phyloP scores from a whole-genome alignment of 2,329 filamentous ascomycete genomes.

The Nemania serpens region DNA sequence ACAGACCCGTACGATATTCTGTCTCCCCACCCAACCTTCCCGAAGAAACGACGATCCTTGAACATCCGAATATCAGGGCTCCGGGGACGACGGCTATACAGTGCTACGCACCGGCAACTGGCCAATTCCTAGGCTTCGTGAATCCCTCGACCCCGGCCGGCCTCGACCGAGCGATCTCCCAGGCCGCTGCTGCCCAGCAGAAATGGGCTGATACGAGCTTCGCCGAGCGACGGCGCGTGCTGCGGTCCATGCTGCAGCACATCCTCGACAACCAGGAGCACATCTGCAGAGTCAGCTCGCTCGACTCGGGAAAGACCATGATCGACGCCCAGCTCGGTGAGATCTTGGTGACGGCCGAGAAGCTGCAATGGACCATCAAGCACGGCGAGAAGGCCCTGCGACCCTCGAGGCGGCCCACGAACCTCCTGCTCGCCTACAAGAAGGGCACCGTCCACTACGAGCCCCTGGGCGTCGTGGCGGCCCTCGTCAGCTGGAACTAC shows the following conservation, averaged over 20 bases:
- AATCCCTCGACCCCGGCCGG: constrained; percentile 76
- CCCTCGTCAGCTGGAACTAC: constrained; percentile 96
- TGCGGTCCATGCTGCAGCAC: constrained; percentile 80
- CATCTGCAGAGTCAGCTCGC: constrained; percentile 82
- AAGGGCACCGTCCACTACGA: constrained; percentile 88
- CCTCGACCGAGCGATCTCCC: constrained; percentile 78
- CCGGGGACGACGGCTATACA: constrained; percentile 71
- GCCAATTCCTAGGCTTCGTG: constrained; percentile 77
- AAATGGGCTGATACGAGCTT: constrained; percentile 82
- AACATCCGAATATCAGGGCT: constrained; percentile 66
- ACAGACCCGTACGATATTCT: constrained; percentile 59
- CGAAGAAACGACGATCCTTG: constrained; percentile 60
- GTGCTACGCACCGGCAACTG: constrained; percentile 90
- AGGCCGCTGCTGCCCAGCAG: constrained; percentile 74
- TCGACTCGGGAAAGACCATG: constrained; percentile 96
- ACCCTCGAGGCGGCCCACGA: constrained; percentile 77
- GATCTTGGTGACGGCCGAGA: constrained; percentile 91
- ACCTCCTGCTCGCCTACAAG: constrained; percentile 95
- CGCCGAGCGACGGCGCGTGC: constrained; percentile 73
- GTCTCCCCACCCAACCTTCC: constrained; percentile 67
- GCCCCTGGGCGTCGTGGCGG: constrained; percentile 88
- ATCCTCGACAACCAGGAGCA: constrained; percentile 87
- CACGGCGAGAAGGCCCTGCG: constrained; percentile 83
- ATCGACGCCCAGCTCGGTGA: constrained; percentile 93
- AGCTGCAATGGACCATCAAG: constrained; percentile 89